A percentile compares a stretch with the other conserved stretches of the same genome.
Evolutionary conservation across 2,329 filamentous ascomycete genomes (phyloP).

Genomic region (Blastomyces percursus): DNA sequence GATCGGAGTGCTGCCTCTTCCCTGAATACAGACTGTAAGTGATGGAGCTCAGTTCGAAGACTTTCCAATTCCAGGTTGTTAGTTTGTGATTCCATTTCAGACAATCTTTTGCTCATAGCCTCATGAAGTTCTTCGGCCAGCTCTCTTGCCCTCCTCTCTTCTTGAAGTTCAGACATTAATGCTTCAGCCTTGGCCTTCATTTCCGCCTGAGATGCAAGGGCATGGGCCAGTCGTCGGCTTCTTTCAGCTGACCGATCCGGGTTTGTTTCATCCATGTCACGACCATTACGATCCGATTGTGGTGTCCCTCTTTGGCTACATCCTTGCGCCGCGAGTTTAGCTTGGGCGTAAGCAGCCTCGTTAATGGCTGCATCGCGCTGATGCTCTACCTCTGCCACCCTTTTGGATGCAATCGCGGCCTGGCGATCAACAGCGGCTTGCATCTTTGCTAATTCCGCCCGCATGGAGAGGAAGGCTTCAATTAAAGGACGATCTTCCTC

Average conservation of each 20-base stretch:
- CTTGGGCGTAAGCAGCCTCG: conserved; percentile 90
- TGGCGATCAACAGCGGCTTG: conserved; percentile 85
- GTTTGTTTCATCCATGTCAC: conserved; percentile 46
- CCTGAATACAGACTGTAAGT: conserved; percentile 63
- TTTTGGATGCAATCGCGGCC: conserved; percentile 69
- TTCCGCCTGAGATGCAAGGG: conserved; percentile 67
- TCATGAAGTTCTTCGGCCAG: conserved; percentile 80
- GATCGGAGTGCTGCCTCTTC: conserved; percentile 69
- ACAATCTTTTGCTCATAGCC: conserved; percentile 70
- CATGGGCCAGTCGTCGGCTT: conserved; percentile 68
- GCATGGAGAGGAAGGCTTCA: conserved; percentile 86
- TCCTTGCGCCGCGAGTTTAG: conserved; percentile 73
- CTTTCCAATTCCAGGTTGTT: conserved; percentile 76
- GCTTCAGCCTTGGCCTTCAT: conserved; percentile 66
- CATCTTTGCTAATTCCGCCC: conserved; percentile 76
- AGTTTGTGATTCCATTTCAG: conserved; percentile 73
- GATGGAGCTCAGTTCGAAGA: conserved; percentile 73
- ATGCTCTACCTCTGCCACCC: conserved; percentile 87
- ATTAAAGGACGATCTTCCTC: conserved; percentile 88
- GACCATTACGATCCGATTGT: conserved; percentile 43
- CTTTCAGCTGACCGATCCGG: conserved; percentile 63
- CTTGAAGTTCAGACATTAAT: conserved; percentile 58
- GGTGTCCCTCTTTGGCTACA: conserved; percentile 53
- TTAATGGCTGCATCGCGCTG: conserved; percentile 90
- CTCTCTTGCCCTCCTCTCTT: conserved; percentile 69